Conservation (phyloP, 75 land plant species). For the Selaginella moellendorffii region DNA sequence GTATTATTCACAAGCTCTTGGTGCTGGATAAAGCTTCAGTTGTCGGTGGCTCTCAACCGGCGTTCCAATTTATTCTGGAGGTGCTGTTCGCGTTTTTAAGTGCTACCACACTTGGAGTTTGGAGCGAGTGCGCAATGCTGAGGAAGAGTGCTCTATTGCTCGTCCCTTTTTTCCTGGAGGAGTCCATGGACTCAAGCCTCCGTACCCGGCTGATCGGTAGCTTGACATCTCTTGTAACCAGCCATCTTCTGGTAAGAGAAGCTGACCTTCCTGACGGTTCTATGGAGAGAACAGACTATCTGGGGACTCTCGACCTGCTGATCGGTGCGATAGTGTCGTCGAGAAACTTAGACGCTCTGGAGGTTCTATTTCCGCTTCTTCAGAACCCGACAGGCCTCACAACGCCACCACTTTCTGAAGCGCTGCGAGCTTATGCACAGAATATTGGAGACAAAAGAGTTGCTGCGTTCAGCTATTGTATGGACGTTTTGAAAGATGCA, state of each 20-base stretch:
- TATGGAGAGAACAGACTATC: conserved; percentile 23
- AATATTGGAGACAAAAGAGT: conserved; percentile 17
- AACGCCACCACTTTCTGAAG: conserved; percentile 7
- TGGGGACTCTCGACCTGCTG: conserved; percentile 18
- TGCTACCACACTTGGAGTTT: neutral
- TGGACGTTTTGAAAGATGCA: conserved; percentile 18
- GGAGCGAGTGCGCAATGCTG: conserved; percentile 11
- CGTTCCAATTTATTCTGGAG: conserved; percentile 23
- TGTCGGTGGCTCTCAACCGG: conserved; percentile 15
- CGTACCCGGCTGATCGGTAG: neutral
- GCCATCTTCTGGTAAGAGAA: conserved; percentile 29
- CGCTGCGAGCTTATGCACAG: conserved; percentile 17
- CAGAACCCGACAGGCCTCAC: conserved; percentile 24
- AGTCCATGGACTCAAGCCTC: conserved; percentile 5
- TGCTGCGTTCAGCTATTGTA: conserved; percentile 18
- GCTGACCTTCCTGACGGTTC: conserved; percentile 29
- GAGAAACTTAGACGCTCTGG: conserved; percentile 21
- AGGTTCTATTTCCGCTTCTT: conserved; percentile 35
- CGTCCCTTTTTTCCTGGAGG: conserved; percentile 19
- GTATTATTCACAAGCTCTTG: conserved; percentile 26
- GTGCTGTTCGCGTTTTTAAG: conserved; percentile 15
- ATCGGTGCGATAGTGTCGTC: conserved; percentile 15
- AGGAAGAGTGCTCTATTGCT: conserved; percentile 22
- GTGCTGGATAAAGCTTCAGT: conserved; percentile 21
- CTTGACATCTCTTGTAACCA: conserved; percentile 21